Percentiles rank a stretch among this genome's conserved stretches.
Conservation (phyloP, 2,329 filamentous ascomycete species). For the Nothophoma quercina region DNA sequence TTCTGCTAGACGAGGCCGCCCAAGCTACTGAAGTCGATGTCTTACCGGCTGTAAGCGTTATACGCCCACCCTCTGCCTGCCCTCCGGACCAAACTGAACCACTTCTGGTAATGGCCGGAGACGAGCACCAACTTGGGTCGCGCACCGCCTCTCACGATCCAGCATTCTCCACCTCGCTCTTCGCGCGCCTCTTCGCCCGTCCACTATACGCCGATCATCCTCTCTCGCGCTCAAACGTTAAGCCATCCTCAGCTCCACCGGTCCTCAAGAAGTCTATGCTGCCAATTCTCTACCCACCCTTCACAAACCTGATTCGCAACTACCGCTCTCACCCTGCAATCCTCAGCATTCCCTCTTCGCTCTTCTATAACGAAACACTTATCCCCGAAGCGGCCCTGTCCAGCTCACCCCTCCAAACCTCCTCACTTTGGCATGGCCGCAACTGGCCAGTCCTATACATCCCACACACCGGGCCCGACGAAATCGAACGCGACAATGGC, state of each 20-base stretch:
- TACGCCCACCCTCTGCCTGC: slow-evolving; percentile 45
- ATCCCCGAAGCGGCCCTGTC: slow-evolving; percentile 47
- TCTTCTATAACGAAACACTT: slow-evolving; percentile 57
- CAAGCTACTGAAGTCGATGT: slow-evolving; percentile 56
- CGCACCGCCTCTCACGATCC: slow-evolving; percentile 47
- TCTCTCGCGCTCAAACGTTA: slow-evolving; percentile 45
- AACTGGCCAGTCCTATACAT: slow-evolving; percentile 55
- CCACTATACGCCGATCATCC: slow-evolving; percentile 52
- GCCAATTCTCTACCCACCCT: slow-evolving; percentile 53
- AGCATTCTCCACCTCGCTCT: slow-evolving; percentile 49
- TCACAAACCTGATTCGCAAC: slow-evolving; percentile 55
- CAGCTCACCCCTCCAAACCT: slow-evolving; percentile 35
- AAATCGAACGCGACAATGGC: slow-evolving; percentile 52
- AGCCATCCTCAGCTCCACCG: slow-evolving; percentile 33
- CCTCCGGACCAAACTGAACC: slow-evolving; percentile 36
- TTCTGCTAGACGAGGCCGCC: slow-evolving; percentile 57
- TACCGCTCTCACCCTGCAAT: slow-evolving; percentile 58
- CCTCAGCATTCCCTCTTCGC: slow-evolving; percentile 50
- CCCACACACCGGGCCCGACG: slow-evolving; percentile 49
- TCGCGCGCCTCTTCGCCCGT: slow-evolving; percentile 52
- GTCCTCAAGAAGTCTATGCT: slow-evolving; percentile 44
- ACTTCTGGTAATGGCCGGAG: slow-evolving; percentile 56
- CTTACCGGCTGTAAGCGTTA: slow-evolving; percentile 51
- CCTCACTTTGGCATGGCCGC: slow-evolving; percentile 48
- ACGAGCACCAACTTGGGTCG: slow-evolving; percentile 55